Base-by-base conservation (phyloP, 768 basidiomycete species). In the Agaricus blazei region DNA sequence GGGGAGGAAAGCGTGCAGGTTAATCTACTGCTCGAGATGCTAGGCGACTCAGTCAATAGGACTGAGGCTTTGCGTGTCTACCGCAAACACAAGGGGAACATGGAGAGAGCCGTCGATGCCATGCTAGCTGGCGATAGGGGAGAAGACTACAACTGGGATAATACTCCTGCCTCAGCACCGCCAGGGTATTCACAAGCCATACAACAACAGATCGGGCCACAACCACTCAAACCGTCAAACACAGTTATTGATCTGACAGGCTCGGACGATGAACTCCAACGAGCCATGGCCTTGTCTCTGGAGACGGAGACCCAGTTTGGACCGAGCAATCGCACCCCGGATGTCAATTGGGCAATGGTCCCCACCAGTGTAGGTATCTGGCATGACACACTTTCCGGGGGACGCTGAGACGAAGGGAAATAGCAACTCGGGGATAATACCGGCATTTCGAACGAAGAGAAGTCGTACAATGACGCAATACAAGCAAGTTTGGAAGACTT, bases 311-410 rank as follows among this genome's bases (percentile, higher is more conserved):
- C 76, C 1, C 70, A 73, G 41, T 83, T 88, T 66, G 76, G 81
- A 0, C 83, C 85, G 14, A 84, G 78, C 57, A 71, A 82, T 38
- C 75, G 87, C 41, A 76, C 83, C 3, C 76, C 87, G 1, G 75
- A 88, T 64, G 79, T 84, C 1, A 77, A 75, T 52, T 88, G 87
- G 87, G 83, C 84, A 48, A 67, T 88, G 64, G 86, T 88, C 7
- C 80, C 82, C 19, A 82, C 86, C 5, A 82, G 85, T 64, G 87
- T 87, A 71, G 66, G 65, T 62, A 42, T 29, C 19, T 48, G 29
- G 28, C 29, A 36, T 49, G 37, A 44, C 29, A 41, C 42, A 27
- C 51, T 44, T 27, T 38, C 42, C 51, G 51, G 42, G 43, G 24
- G 38, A 51, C 58, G 38, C 19, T 36, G 51, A 47, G 51, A 58